Base-by-base conservation (phyloP, 495 filamentous ascomycete species). In the Lepidopterella palustris region DNA sequence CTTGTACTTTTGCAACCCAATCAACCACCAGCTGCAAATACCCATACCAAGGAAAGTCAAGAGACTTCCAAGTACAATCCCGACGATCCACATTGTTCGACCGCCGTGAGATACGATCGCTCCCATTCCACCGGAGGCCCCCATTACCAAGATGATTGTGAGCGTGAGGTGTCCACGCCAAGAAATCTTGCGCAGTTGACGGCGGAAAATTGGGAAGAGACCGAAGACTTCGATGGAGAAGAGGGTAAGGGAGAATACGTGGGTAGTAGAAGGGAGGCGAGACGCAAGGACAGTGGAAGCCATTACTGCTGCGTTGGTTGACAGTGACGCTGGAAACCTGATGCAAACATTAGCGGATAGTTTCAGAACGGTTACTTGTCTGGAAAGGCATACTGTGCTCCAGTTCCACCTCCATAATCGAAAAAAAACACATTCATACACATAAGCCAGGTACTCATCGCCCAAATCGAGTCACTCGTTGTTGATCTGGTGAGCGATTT, bases 181-280 rank as follows among this genome's bases (percentile, higher is more conserved):
- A 47, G 84, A 89, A 15, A 86, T 80, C 67, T 91, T 88, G 20
- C 90, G 82, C 4, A 96, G 79, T 62, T 95, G 88, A 5, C 90
- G 83, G 8, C 95, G 80, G 68, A 98, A 98, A 1, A 97, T 90
- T 11, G 93, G 93, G 67, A 97, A 98, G 10, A 98, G 78, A 0
- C 91, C 93, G 66, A 98, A 98, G 4, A 97, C 90, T 71, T 98
- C 91, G 69, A 98, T 98, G 59, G 84, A 88, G 77, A 97, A 97
- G 1, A 98, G 80, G 25, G 92, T 96, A 3, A 98, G 79, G 55
- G 87, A 92, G 74, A 98, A 98, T 8, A 98, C 93, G 68, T 97
- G 91, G 0, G 89, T 90, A 0, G 95, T 97, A 45, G 83, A 87
- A 1, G 88, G 88, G 13, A 98, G 78, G 2, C 91, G 84, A 32